Percentiles rank a stretch among this genome's conserved stretches.
phyloP scores from a whole-genome alignment of 768 basidiomycete species.

The Boletus fagicola region DNA sequence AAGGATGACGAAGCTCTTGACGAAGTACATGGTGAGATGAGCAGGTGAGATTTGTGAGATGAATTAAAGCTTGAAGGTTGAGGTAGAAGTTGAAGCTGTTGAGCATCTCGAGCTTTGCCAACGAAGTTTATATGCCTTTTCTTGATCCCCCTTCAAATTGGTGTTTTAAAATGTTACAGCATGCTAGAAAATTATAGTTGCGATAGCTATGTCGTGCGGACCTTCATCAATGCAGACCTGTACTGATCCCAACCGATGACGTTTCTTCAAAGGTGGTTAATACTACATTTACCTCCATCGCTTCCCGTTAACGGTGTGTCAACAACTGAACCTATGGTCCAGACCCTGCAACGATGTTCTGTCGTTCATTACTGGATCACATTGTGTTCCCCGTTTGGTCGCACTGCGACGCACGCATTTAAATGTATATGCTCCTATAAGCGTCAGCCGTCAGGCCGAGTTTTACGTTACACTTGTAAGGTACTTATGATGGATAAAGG shows the following conservation, averaged over 20 bases:
- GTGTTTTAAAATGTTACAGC: background rate
- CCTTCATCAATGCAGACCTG: background rate
- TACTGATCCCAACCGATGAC: too few relatives aligned
- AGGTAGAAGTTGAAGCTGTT: background rate
- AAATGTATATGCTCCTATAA: background rate
- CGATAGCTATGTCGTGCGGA: too few relatives aligned
- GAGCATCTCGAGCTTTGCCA: background rate
- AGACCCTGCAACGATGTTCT: background rate
- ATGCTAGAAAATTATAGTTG: too few relatives aligned
- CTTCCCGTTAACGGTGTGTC: background rate
- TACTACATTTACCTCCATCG: background rate
- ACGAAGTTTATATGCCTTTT: background rate
- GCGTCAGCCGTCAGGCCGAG: background rate
- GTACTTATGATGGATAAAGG: constrained; percentile 31
- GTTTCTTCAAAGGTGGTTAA: background rate
- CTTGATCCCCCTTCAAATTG: background rate
- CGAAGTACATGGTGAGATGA: background rate
- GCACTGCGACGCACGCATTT: background rate
- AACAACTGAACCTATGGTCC: background rate
- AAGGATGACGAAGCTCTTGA: background rate
- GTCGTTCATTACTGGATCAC: background rate
- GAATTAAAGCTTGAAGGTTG: background rate
- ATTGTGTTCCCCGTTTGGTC: background rate
- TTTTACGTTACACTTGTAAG: background rate
- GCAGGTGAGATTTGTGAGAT: background rate